A percentile compares a stretch with the other conserved stretches of the same genome.
phyloP scores from a whole-genome alignment of 768 basidiomycete genomes.

The Trametes cingulata region DNA sequence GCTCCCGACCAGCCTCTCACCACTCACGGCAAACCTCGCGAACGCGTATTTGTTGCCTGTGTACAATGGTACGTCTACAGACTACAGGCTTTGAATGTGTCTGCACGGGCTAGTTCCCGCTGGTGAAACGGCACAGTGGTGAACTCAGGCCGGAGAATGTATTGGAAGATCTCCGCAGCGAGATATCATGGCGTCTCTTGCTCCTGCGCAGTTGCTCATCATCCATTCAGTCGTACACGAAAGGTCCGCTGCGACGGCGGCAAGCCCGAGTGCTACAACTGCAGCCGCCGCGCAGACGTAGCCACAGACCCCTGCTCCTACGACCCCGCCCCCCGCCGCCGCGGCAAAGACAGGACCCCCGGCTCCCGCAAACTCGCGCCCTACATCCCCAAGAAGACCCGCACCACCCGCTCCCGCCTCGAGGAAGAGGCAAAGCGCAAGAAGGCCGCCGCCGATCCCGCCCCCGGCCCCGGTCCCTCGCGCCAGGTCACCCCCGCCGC shows the following conservation, averaged over 20 bases:
- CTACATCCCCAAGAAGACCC: not conserved
- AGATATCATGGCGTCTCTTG: no score
- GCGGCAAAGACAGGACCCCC: not conserved
- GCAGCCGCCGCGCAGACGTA: constrained; percentile 1
- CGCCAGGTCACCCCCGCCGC: not conserved
- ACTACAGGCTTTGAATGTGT: not conserved
- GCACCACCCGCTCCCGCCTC: not conserved
- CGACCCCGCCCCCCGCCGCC: not conserved
- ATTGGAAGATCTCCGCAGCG: no score
- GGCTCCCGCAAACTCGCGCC: not conserved
- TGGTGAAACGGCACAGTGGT: no score
- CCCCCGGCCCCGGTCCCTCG: not conserved
- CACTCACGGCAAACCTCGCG: constrained; percentile 71
- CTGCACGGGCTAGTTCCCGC: no score
- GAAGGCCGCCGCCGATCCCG: no score
- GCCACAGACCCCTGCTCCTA: not conserved
- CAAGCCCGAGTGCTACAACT: constrained; percentile 5
- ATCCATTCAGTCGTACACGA: not conserved
- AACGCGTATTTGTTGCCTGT: constrained; percentile 80
- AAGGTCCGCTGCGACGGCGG: constrained; percentile 6
- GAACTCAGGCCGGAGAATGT: no score
- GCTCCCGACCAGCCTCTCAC: constrained; percentile 78
- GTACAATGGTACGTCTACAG: constrained; percentile 58
- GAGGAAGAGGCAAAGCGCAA: not conserved
- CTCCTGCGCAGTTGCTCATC: no score